Base-by-base conservation (phyloP, 345 rosid genomes). In the Hypericum perforatum region DNA sequence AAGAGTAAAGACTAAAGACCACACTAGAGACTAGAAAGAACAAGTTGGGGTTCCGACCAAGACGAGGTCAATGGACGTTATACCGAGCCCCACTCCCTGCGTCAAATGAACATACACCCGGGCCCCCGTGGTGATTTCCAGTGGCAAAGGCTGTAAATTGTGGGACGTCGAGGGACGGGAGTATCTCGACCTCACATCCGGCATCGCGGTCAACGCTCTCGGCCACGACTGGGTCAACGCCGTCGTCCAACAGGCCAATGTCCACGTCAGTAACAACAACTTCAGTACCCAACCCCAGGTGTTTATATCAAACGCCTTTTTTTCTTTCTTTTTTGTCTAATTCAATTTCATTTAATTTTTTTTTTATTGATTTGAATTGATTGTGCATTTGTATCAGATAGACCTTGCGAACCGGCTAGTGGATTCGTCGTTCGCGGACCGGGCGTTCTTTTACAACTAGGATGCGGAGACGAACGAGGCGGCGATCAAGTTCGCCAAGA, bases 381-480 rank as follows among this genome's bases (percentile, higher is more conserved):
- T n/a, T n/a, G n/a, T n/a, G n/a, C n/a, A 37, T 16, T 37, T 14
- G 22, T n/a, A 11, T 41, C 60, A 87, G 96, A 71, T 81, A 47
- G 95, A 88, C 57, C 94, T 88, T 11, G 98, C 96, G 0, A 80
- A 78, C 58, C 76, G 78, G 15, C 74, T 88, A 2, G 96, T 92
- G 66, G 82, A 70, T 8, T 60, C 52, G 41, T 88, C 94, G 9
- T 92, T 88, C 14, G 96, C 98, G 5, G 92, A 85, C 64, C 76
- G 90, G 9, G 90, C 83, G n/a, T 92, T 88, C 65, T 92, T 88
- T 64, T 47, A 85, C 7, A 92, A 88, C 67, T 81, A 95, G 49
- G 98, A 96, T 53, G 76, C 96, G 0, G 98, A 92, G 74, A 90
- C 98, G 55, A 92, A 92, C 64, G 95, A 92, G 73, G 96, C 96